A percentile compares a stretch with the other conserved stretches of the same genome.
Evolutionary conservation across 2,329 filamentous ascomycete genomes (phyloP).

Genomic region (Exophiala bonariae): DNA sequence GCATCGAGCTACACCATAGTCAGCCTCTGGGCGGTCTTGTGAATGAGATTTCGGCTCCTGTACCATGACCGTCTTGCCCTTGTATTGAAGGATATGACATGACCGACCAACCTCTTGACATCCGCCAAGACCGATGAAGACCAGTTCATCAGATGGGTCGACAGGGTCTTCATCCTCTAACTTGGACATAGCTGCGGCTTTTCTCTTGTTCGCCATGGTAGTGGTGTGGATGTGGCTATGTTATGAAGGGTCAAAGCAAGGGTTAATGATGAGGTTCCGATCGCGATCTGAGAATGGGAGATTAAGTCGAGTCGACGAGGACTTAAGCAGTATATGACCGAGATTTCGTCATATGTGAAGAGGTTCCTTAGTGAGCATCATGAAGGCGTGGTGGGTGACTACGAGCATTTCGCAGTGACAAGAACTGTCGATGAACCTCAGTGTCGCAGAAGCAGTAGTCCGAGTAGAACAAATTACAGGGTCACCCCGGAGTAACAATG

Average conservation of each 20-base stretch:
- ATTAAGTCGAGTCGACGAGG: too few relatives aligned
- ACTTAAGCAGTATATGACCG: too few relatives aligned
- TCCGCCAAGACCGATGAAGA: slow-evolving; percentile 89
- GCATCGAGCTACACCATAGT: slow-evolving; percentile 73
- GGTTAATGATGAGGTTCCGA: too few relatives aligned
- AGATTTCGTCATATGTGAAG: too few relatives aligned
- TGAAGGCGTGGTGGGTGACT: too few relatives aligned
- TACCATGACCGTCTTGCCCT: slow-evolving; percentile 99
- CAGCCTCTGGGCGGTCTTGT: slow-evolving; percentile 5
- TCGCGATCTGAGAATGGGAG: too few relatives aligned
- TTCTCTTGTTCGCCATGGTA: slow-evolving; percentile 92
- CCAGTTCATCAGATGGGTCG: slow-evolving; percentile 89
- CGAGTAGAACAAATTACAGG: too few relatives aligned
- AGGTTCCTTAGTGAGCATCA: too few relatives aligned
- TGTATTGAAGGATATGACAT: slow-evolving; percentile 98
- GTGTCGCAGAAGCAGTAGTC: too few relatives aligned
- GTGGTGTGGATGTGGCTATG: neutral
- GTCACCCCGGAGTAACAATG: too few relatives aligned
- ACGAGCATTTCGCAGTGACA: too few relatives aligned
- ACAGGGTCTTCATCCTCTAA: slow-evolving; percentile 75
- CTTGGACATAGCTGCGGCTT: slow-evolving; percentile 71
- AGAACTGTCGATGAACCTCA: too few relatives aligned
- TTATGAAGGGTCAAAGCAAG: neutral
- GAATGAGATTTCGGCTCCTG: slow-evolving; percentile 32
- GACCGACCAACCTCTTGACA: slow-evolving; percentile 97